Conservation (phyloP, 139 green algal genomes). For the Gonium pectorale region DNA sequence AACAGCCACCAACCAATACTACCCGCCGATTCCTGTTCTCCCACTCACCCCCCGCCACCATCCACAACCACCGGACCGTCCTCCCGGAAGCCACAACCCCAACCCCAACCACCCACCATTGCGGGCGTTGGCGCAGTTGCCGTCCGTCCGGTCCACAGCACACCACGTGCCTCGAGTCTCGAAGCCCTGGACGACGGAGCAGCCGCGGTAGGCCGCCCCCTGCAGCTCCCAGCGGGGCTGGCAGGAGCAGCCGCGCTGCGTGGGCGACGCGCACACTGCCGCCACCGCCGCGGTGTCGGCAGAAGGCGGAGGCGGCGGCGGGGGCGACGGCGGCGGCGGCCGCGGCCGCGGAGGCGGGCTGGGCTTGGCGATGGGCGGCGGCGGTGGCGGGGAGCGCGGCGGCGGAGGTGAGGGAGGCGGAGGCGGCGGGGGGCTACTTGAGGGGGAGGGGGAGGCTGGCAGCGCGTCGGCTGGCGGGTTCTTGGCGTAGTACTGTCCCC, state of each 20-base stretch:
- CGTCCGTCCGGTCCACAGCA: not conserved
- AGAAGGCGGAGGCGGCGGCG: not conserved
- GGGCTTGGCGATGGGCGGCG: too few species aligned
- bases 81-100: too few species aligned
- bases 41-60: too few species aligned
- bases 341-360: not conserved
- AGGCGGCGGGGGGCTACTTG: not conserved
- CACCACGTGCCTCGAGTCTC: not conserved
- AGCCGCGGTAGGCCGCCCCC: not conserved
- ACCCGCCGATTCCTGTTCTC: too few species aligned
- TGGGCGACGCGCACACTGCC: too few species aligned
- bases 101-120: too few species aligned
- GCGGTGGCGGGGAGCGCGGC: too few species aligned
- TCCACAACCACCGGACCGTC: too few species aligned
- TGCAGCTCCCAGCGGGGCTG: not conserved
- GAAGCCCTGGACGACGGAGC: not conserved
- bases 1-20: too few species aligned
- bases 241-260: not conserved
- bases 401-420: not conserved
- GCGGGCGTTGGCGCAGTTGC: too few species aligned
- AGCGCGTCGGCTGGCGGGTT: not conserved
- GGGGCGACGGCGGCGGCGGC: not conserved
- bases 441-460: not conserved
- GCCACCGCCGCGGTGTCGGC: not conserved
- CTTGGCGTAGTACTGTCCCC: slow-evolving; percentile 10